Evolutionary conservation across 1,139 yeast genomes (phyloP).

Genomic region (Candida sanyaensis): DNA sequence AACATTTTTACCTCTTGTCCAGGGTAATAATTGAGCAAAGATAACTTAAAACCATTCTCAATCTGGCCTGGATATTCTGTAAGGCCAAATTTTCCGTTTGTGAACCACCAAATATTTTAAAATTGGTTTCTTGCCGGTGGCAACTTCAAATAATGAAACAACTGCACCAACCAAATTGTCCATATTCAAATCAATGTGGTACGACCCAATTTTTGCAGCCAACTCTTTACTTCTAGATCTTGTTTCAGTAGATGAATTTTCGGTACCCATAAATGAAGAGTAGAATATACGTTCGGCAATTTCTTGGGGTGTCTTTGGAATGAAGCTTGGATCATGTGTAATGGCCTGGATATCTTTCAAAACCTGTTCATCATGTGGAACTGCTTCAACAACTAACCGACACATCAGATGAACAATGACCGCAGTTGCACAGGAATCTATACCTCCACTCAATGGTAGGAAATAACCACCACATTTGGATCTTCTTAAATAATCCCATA

Average conservation of each 20-base stretch:
- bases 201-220: constrained; percentile 77
- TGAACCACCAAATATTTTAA: constrained; percentile 94
- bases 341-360: constrained; percentile 69
- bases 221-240: constrained; percentile 79
- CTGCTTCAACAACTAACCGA: constrained; percentile 70
- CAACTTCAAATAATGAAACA: constrained; percentile 74
- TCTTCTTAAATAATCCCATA: constrained; percentile 95
- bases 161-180: constrained; percentile 79
- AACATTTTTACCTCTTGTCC: constrained; percentile 70
- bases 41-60: constrained; percentile 92
- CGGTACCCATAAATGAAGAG: constrained; percentile 94
- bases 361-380: constrained; percentile 58
- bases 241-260: constrained; percentile 86
- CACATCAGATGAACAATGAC: constrained; percentile 95
- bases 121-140: constrained; percentile 86
- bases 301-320: constrained; percentile 74
- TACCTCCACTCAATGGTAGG: constrained; percentile 94
- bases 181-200: constrained; percentile 90
- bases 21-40: constrained; percentile 92
- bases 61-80: constrained; percentile 94
- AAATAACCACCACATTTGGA: constrained; percentile 89
- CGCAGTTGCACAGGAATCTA: constrained; percentile 97
- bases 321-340: constrained; percentile 57
- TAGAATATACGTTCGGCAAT: constrained; percentile 77
- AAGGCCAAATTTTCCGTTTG: constrained; percentile 88